A percentile compares a stretch with the other conserved stretches of the same genome.
These are phyloP conservation scores for Diaporthe batatas DNA, from an alignment of 2,329 filamentous ascomycete species.

Conservation along the genomic window DNA sequence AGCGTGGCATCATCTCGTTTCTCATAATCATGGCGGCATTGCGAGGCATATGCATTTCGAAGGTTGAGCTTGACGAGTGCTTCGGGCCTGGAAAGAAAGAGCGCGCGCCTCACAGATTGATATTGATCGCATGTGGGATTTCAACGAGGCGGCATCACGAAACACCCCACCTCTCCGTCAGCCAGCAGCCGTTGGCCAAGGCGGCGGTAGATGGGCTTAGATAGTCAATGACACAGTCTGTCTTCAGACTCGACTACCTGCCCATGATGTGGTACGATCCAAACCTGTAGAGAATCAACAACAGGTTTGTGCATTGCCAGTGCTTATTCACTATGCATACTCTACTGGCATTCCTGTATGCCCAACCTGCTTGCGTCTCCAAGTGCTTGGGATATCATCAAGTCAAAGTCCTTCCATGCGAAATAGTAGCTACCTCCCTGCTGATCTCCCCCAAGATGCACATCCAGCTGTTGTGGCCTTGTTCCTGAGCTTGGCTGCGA, in stretches of 20 bases:
- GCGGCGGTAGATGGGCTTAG: constrained; percentile 25
- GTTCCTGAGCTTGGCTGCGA: neutral
- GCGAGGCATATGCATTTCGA: constrained; percentile 9
- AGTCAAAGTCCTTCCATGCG: neutral
- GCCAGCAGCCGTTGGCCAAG: neutral
- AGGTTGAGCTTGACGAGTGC: neutral
- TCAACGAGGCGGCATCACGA: neutral
- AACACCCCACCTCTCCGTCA: neutral
- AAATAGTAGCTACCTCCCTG: neutral
- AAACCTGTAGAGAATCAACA: neutral
- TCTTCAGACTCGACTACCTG: neutral
- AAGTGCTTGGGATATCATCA: neutral
- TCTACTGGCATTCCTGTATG: neutral
- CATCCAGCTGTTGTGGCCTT: neutral
- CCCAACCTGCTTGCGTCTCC: neutral
- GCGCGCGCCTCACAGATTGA: neutral
- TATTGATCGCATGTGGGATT: neutral
- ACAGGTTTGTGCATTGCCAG: neutral
- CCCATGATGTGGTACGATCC: too few species aligned
- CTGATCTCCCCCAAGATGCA: neutral
- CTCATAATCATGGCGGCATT: constrained; percentile 4
- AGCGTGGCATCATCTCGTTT: constrained; percentile 29
- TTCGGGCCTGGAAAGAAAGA: neutral
- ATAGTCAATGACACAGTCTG: constrained; percentile 26
- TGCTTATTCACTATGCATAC: neutral